Evolutionary conservation across 768 basidiomycete species (phyloP), one percentile per base, ranked within the genome.

Genomic region (Cubamyces lactineus): DNA sequence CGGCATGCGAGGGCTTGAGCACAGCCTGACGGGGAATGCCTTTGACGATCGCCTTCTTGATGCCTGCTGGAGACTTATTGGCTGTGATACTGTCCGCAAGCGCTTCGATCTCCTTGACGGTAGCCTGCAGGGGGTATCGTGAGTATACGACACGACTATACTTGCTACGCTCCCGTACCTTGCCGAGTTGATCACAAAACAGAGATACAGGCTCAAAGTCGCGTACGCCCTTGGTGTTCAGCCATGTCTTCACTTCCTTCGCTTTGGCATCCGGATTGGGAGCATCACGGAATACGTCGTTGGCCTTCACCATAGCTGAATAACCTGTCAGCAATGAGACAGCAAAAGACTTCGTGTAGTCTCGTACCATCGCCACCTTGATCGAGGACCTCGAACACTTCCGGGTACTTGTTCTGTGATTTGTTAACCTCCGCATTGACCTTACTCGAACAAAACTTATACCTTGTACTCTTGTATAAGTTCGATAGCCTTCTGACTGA

Each of bases 11-110:
- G 9, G 97, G 97, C 72, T 98, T 98, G 62, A 98, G 82, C 5
- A 98, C 88, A 6, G 94, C 95, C 70, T 94, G 89, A 12, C 94
- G 86, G 4, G 96, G 96, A 41, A 98, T 96, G 21, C 87, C 88
- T 72, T 95, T 94, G 61, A 98, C 91, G n/a, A 94, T 85, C 1
- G 90, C 94, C 67, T 91, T 92, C 81, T 94, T 97, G 76, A 96
- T 89, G 9, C 81, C 79, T 1, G 82, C 77, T 1, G 80, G 69
- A 0, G 83, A 80, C 71, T 87, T 90, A 71, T 77, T 84, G 38
- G 79, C 78, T 43, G 82, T 87, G 67, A 93, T 80, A 9, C 71
- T 71, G 70, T 96, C 88, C 0, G 92, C 91, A 6, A 92, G 76
- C 54, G 81, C 73, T 75, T 98, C 94, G 47, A 98, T 87, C 63